Base-by-base conservation (phyloP, 2,329 filamentous ascomycete species). In the Cyphellophora attinorum region DNA sequence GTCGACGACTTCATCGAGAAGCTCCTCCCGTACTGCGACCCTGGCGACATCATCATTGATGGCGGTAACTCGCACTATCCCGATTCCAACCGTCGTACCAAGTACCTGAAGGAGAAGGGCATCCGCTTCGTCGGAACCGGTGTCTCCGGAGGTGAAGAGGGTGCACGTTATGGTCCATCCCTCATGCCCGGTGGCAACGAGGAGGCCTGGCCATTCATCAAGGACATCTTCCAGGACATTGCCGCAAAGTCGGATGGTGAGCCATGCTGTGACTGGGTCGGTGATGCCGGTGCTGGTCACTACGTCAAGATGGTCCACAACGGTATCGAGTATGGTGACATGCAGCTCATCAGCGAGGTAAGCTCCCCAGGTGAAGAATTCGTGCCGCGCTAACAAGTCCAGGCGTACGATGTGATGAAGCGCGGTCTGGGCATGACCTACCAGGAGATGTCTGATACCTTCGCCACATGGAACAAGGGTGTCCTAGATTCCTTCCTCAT, bases 291-390 rank as follows among this genome's bases (percentile, higher is more conserved):
- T 78, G 85, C 91, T 68, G 91, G 91, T 55, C 91, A 98, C 80
- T 98, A 95, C 75, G 89, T 98, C 74, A 98, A 98, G 84, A 98
- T 98, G 91, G 91, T 98, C 47, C 91, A 98, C 81, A 98, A 98
- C 70, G 91, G 91, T 76, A 98, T 98, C 56, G 91, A 98, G 72
- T 98, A 98, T 64, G 91, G 91, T 79, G 91, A 98, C 72, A 98
- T 98, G 91, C 91, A 98, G 75, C 76, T 98, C 58, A 98, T 98
- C 63, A 93, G 82, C 68, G 91, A 98, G 80, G 89, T 94, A 68
- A 54, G 76, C n/a, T 8, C 11, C 21, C 15, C 3, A n/a, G 4
- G 4, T 18, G 11, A 11, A 10, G 29, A 16, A 6, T 6, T 13
- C 15, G 16, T 12, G 12, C 6, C 25, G 19, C 5, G 29, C 50